A percentile compares a stretch with the other conserved stretches of the same genome.
Evolutionary conservation across 1,139 yeast species (phyloP).

Genomic region (Geotrichum citri-aurantii): DNA sequence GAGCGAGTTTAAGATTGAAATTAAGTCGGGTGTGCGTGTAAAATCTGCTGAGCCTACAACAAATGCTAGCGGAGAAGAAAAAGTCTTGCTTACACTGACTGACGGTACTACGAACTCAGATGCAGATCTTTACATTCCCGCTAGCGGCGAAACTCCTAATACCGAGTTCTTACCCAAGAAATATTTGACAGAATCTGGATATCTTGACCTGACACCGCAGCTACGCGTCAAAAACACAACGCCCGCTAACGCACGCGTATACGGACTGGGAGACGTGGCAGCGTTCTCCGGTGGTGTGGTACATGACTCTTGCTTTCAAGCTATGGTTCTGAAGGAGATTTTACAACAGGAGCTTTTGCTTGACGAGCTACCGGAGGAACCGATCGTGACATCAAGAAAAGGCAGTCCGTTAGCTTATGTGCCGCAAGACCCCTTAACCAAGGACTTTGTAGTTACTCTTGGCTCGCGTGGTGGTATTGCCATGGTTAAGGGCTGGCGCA

Average conservation of each 20-base stretch:
- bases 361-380: not conserved
- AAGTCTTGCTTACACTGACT: not conserved
- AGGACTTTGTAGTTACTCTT: conserved; percentile 2
- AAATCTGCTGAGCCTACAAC: not conserved
- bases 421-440: not conserved
- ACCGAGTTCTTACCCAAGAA: conserved; percentile 6
- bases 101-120: conserved; percentile 4
- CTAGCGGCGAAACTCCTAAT: conserved; percentile 9
- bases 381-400: not conserved
- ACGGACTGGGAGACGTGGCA: conserved; percentile 6
- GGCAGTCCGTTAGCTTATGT: not conserved
- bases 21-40: not conserved
- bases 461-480: conserved; percentile 13
- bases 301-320: not conserved
- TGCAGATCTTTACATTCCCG: conserved; percentile 8
- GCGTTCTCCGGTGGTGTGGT: not conserved
- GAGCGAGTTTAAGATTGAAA: conserved; percentile 1
- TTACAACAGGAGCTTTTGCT: not conserved
- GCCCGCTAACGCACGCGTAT: not conserved
- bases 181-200: not conserved
- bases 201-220: not conserved
- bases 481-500: conserved; percentile 3
- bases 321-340: not conserved
- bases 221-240: not conserved
- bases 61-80: not conserved